Evolutionary conservation across 2,329 filamentous ascomycete genomes (phyloP).

Genomic region (Fusarium verrucosum): DNA sequence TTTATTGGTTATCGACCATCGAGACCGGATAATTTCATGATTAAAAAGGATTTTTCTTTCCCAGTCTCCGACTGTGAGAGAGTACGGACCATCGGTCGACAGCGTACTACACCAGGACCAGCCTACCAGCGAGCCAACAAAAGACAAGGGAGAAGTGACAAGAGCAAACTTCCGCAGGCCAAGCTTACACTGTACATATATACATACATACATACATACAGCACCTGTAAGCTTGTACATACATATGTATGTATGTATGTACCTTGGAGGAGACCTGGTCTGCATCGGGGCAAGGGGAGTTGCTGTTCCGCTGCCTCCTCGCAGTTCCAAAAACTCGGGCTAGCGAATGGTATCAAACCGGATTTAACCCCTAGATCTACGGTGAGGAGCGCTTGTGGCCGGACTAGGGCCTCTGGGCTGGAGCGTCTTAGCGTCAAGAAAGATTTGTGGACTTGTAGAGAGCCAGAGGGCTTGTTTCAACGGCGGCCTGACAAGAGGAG

Average conservation of each 20-base stretch:
- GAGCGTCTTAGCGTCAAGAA: constrained; percentile 14
- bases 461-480: constrained; percentile 32
- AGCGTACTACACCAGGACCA: constrained; percentile 17
- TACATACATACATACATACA: neutral
- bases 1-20: constrained; percentile 9
- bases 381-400: constrained; percentile 35
- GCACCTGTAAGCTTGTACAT: neutral
- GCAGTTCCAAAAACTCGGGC: constrained; percentile 38
- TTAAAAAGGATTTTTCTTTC: constrained; percentile 15
- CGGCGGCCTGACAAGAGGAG: constrained; percentile 29
- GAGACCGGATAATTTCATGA: constrained; percentile 20
- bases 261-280: constrained; percentile 25
- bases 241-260: too few species aligned
- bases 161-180: constrained; percentile 17
- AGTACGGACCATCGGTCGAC: constrained; percentile 20
- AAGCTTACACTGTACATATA: constrained; percentile 15
- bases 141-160: constrained; percentile 29
- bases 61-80: constrained; percentile 7
- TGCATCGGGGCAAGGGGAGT: constrained; percentile 35
- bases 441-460: constrained; percentile 20
- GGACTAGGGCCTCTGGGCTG: constrained; percentile 32
- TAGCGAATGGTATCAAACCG: constrained; percentile 34
- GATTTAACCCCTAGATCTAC: constrained; percentile 39
- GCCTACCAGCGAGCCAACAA: constrained; percentile 6
- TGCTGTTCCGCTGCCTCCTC: constrained; percentile 30